Percentiles rank a stretch among this genome's conserved stretches.
These are phyloP conservation scores for Tephrocybe sp. DNA, from an alignment of 768 basidiomycete species.

Conservation along the genomic window DNA sequence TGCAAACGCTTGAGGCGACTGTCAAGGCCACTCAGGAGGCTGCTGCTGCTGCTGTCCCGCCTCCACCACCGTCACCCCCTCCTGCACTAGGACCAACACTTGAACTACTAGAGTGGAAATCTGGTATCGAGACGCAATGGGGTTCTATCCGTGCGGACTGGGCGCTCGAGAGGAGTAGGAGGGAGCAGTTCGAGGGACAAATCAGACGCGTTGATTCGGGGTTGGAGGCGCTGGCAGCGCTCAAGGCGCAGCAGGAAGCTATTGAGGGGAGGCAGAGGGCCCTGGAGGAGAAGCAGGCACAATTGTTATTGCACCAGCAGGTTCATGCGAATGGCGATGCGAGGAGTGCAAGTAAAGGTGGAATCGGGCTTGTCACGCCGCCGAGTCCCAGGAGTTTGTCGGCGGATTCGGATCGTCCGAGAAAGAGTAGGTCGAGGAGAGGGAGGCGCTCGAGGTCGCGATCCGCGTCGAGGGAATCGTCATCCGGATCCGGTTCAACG, in stretches of 20 bases:
- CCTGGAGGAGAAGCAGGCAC: conserved; percentile 19
- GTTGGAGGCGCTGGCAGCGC: conserved; percentile 29
- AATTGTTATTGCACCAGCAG: conserved; percentile 9
- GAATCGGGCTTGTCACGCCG: conserved; percentile 63
- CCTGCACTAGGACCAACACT: conserved; percentile 29
- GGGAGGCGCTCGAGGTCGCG: conserved; percentile 22
- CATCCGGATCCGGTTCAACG: conserved; percentile 17
- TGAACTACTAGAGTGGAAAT: conserved; percentile 72
- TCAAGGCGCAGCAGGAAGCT: conserved; percentile 15
- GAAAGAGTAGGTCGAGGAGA: conserved; percentile 31
- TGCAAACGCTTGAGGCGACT: conserved; percentile 64
- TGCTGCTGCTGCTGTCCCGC: conserved; percentile 20
- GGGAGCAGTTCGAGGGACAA: conserved; percentile 49
- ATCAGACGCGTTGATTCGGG: conserved; percentile 51
- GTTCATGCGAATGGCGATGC: conserved; percentile 35
- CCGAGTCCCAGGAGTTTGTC: conserved; percentile 75
- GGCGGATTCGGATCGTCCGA: conserved; percentile 56
- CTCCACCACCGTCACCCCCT: conserved; percentile 8
- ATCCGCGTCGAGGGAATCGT: conserved; percentile 22
- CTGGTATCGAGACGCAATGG: conserved; percentile 80
- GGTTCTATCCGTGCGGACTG: conserved; percentile 76
- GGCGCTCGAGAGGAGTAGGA: conserved; percentile 90
- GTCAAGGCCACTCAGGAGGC: conserved; percentile 46
- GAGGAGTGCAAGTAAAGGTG: conserved; percentile 15
- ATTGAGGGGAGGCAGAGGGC: conserved; percentile 22